Percentiles rank a stretch among this genome's conserved stretches.
Evolutionary conservation across 805 yeast species (phyloP).

Genomic region (Yarrowia hollandica): DNA sequence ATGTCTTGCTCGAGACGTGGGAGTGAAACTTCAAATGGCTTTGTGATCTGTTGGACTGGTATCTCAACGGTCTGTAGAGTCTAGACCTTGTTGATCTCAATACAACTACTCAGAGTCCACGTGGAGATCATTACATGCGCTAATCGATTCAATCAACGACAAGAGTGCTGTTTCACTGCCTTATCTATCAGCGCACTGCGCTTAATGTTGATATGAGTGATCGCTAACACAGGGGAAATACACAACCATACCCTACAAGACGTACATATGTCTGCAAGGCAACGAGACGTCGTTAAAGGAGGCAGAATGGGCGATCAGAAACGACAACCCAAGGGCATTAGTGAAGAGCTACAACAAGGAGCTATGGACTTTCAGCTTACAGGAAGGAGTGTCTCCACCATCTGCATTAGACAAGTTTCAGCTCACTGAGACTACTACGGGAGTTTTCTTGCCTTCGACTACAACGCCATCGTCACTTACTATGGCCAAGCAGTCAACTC

Average conservation of each 20-base stretch:
- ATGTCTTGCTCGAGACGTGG: no score
- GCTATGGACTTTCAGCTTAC: constrained; percentile 38
- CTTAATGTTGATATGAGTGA: no score
- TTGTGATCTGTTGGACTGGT: no score
- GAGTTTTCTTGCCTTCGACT: constrained; percentile 37
- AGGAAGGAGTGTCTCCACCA: constrained; percentile 32
- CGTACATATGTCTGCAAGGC: constrained; percentile 8
- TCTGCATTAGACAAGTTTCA: constrained; percentile 31
- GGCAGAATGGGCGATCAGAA: constrained; percentile 37
- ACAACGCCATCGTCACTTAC: constrained; percentile 30
- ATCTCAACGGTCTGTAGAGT: no score
- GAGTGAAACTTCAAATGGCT: no score
- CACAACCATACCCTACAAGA: constrained; percentile 20
- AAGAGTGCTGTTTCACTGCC: no score
- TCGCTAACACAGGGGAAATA: constrained; percentile 22
- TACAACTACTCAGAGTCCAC: no score
- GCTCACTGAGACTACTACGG: constrained; percentile 38
- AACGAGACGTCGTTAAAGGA: constrained; percentile 30
- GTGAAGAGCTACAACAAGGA: constrained; percentile 35
- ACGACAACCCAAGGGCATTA: constrained; percentile 32
- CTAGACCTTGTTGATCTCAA: no score
- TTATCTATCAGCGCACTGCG: no score
- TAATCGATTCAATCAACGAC: no score
- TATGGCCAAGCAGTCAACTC: constrained; percentile 11
- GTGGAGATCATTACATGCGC: no score